Evolutionary conservation across 352 stramenopile genomes (phyloP).

Genomic region (Pythium dissotocum): DNA sequence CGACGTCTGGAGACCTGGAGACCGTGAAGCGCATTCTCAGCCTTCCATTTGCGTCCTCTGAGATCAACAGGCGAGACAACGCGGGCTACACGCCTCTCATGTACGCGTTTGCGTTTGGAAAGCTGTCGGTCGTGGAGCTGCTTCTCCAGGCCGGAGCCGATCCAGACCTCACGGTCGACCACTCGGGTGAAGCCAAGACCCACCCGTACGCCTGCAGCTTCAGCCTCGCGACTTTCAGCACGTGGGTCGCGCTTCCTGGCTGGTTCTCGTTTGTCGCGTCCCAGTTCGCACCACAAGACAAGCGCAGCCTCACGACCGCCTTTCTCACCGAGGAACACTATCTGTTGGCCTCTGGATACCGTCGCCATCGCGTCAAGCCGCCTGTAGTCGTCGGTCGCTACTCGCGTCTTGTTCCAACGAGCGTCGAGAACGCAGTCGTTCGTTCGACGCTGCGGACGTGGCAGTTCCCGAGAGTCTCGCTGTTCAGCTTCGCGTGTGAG

Average conservation of each 20-base stretch:
- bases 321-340: slow-evolving; percentile 38
- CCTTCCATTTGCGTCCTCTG: not conserved
- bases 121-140: slow-evolving; percentile 31
- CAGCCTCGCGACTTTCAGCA: slow-evolving; percentile 42
- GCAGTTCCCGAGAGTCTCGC: slow-evolving; percentile 24
- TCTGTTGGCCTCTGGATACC: slow-evolving; percentile 46
- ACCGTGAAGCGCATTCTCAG: slow-evolving; percentile 27
- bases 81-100: slow-evolving; percentile 52
- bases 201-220: slow-evolving; percentile 56
- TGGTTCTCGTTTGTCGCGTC: slow-evolving; percentile 50
- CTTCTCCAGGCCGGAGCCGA: slow-evolving; percentile 41
- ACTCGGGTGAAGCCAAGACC: slow-evolving; percentile 41
- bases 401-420: slow-evolving; percentile 3
- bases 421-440: slow-evolving; percentile 4
- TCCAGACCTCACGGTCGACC: slow-evolving; percentile 36
- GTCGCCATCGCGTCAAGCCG: slow-evolving; percentile 21
- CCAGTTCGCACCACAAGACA: slow-evolving; percentile 28
- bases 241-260: slow-evolving; percentile 61
- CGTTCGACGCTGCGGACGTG: slow-evolving; percentile 25
- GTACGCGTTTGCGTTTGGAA: slow-evolving; percentile 59
- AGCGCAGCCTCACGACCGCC: slow-evolving; percentile 29
- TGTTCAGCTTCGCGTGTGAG: slow-evolving; percentile 33
- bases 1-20: slow-evolving; percentile 43
- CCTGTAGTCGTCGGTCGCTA: not conserved
- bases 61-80: slow-evolving; percentile 38